Evolutionary conservation across 306 rosid genomes (phyloP), one percentile per base, ranked within the genome.

Genomic region (Vicia faba): DNA sequence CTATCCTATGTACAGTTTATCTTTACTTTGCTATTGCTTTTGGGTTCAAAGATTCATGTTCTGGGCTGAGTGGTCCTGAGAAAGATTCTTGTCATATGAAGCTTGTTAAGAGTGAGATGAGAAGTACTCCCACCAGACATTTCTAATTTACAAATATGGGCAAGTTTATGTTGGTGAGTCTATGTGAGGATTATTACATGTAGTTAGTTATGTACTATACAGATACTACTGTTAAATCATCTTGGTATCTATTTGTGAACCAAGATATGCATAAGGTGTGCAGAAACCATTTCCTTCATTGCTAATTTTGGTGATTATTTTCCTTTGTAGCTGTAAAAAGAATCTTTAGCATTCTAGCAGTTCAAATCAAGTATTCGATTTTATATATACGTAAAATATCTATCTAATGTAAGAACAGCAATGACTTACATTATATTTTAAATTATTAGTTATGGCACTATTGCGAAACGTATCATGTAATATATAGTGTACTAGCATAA

Each of bases 11-110:
- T 70, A 86, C 87, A n/a, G 64, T 91, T 51, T 91, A 91, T 73
- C 96, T 91, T 20, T 91, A 88, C 79, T 91, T 88, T 63, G 97
- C 97, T 3, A 70, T 91, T 72, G 82, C 96, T 20, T 71, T 88
- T 11, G 89, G 83, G 8, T 75, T 84, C 59, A 19, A 39, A 20
- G 78, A 75, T 14, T 12, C 83, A 11, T 87, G 93, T 61, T 74
- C 62, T 15, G 93, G 87, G 8, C 73, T 91, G 77, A 81, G 64
- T 9, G 96, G 85, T 54, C 69, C 88, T 72, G 75, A 86, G 67
- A 86, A 77, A 50, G 89, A 77, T 8, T 64, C 81, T 67, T 88
- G 97, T 69, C 89, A 66, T 69, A 41, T 87, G 88, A 65, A 85
- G 81, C 84, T 71, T 49, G 82, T 84, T 5, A 86, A 84, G 79